Conservation (phyloP, 805 yeast genomes). For the Ogataea philodendri region DNA sequence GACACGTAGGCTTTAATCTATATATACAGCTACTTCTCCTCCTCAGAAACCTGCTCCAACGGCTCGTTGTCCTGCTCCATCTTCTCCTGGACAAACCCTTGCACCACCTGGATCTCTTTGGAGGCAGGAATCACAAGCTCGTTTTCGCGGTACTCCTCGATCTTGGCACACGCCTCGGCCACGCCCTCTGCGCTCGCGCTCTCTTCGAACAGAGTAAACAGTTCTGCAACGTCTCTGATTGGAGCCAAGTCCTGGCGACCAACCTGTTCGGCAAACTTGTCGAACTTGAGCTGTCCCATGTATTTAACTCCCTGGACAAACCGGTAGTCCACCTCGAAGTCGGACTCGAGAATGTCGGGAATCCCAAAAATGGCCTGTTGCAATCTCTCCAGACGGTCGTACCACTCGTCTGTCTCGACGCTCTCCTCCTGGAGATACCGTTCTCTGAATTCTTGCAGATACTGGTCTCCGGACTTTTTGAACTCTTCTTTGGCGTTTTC, state of each 20-base stretch:
- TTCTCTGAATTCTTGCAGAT: conserved; percentile 55
- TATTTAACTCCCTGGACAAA: conserved; percentile 66
- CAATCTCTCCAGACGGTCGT: conserved; percentile 71
- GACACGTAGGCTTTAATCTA: conserved; percentile 1
- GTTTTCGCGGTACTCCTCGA: conserved; percentile 35
- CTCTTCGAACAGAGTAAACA: conserved; percentile 37
- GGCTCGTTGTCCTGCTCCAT: no score
- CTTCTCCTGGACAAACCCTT: conserved; percentile 35
- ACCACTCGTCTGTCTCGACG: conserved; percentile 54
- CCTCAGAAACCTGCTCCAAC: conserved; percentile 20
- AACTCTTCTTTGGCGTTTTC: conserved; percentile 54
- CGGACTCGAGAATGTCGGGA: conserved; percentile 60
- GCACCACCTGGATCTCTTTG: conserved; percentile 36
- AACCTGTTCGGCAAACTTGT: conserved; percentile 39
- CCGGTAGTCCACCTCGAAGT: conserved; percentile 54
- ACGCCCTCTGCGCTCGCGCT: conserved; percentile 37
- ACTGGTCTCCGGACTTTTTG: conserved; percentile 41
- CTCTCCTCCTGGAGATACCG: conserved; percentile 56
- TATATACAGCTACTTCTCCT: conserved; percentile 12
- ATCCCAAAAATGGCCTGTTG: conserved; percentile 86
- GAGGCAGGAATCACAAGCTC: conserved; percentile 34
- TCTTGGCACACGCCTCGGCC: conserved; percentile 34
- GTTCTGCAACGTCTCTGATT: conserved; percentile 38
- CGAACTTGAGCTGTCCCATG: conserved; percentile 67
- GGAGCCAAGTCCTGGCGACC: conserved; percentile 45